Evolutionary conservation across 2,329 filamentous ascomycete species (phyloP).

Genomic region (Exophiala sp.): DNA sequence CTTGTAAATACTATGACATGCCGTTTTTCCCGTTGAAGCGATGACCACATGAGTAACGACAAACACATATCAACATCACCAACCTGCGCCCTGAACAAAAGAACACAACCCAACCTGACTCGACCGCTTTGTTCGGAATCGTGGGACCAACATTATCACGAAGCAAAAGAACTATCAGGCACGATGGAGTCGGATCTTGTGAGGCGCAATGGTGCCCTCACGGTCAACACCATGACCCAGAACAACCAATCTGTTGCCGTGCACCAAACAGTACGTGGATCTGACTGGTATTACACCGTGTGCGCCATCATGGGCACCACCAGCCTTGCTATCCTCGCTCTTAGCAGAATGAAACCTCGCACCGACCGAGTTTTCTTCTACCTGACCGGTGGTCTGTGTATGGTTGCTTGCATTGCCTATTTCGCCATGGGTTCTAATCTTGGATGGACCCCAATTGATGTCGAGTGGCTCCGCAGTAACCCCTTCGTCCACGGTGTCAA

Average conservation of each 20-base stretch:
- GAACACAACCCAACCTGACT: too few relatives aligned
- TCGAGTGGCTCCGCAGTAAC: constrained; percentile 52
- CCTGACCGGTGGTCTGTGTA: constrained; percentile 13
- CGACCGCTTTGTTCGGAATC: too few relatives aligned
- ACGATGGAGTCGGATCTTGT: neutral
- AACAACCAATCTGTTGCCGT: constrained; percentile 11
- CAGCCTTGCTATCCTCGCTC: constrained; percentile 2
- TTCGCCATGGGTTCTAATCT: constrained; percentile 64
- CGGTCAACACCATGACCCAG: constrained; percentile 1
- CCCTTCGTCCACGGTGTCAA: constrained; percentile 48
- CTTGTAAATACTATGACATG: neutral
- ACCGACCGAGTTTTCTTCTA: constrained; percentile 15
- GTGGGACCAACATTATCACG: neutral
- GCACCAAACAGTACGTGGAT: constrained; percentile 17
- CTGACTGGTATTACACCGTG: constrained; percentile 14
- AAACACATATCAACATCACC: neutral
- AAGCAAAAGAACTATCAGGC: neutral
- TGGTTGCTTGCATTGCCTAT: constrained; percentile 52
- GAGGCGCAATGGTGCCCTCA: constrained; percentile 4
- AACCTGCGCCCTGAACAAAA: neutral
- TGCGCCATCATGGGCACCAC: constrained; percentile 14
- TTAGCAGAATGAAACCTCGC: constrained; percentile 1
- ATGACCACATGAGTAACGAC: neutral
- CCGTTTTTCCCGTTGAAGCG: neutral
- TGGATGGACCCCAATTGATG: constrained; percentile 58